A percentile compares a stretch with the other conserved stretches of the same genome.
phyloP scores from a whole-genome alignment of 1,284 basidiomycete genomes.

The Wolfiporia cocos region DNA sequence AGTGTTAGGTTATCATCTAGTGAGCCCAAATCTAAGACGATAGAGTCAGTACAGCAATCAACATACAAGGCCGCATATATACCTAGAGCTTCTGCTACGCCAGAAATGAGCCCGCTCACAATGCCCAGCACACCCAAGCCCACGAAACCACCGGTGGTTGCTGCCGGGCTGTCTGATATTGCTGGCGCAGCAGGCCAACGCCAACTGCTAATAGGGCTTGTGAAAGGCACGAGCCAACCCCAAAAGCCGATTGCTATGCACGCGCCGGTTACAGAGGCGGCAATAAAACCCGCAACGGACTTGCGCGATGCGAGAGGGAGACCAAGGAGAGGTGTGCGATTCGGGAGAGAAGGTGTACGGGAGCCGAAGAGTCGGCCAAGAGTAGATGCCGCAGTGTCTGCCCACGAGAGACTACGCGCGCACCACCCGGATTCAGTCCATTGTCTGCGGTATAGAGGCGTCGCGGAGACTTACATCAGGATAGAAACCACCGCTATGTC shows the following conservation, averaged over 20 bases:
- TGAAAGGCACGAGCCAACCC: slow-evolving; percentile 50
- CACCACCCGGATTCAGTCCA: slow-evolving; percentile 3
- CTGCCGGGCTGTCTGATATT: neutral
- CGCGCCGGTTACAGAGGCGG: slow-evolving; percentile 76
- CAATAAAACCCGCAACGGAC: slow-evolving; percentile 85
- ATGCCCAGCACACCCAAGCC: slow-evolving; percentile 55
- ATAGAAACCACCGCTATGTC: slow-evolving; percentile 88
- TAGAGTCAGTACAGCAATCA: neutral
- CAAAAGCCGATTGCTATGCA: slow-evolving; percentile 77
- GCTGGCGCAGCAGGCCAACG: slow-evolving; percentile 38
- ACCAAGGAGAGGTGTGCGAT: slow-evolving; percentile 45
- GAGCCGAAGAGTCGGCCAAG: slow-evolving; percentile 84
- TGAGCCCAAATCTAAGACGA: slow-evolving; percentile 70
- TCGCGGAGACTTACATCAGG: slow-evolving; percentile 60
- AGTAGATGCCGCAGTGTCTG: slow-evolving; percentile 93
- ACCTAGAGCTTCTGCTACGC: slow-evolving; percentile 83
- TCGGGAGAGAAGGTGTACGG: slow-evolving; percentile 71
- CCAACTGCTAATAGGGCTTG: slow-evolving; percentile 43
- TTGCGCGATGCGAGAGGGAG: slow-evolving; percentile 82
- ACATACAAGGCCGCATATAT: slow-evolving; percentile 18
- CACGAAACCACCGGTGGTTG: slow-evolving; percentile 34
- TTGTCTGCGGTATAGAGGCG: too few species aligned
- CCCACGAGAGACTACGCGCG: slow-evolving; percentile 81
- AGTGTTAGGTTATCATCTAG: slow-evolving; percentile 93
- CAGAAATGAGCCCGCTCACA: slow-evolving; percentile 73